Evolutionary conservation across 2,329 filamentous ascomycete species (phyloP).

Genomic region (Gliomastix tumulicola): DNA sequence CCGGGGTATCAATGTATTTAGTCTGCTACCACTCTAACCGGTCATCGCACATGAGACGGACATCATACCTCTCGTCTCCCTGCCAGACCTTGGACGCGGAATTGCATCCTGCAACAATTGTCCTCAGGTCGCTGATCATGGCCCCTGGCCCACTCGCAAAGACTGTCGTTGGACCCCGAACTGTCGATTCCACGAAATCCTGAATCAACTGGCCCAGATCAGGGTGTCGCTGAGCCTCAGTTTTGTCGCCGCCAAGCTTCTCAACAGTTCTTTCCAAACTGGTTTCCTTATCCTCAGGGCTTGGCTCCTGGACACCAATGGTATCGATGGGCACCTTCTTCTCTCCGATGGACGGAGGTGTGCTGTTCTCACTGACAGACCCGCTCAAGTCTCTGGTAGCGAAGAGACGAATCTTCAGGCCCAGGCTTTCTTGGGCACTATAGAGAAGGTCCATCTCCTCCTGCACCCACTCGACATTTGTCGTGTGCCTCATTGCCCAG

Average conservation of each 20-base stretch:
- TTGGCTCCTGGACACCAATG: constrained; percentile 9
- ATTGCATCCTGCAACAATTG: constrained; percentile 46
- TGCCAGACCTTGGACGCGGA: constrained; percentile 46
- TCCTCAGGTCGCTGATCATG: constrained; percentile 52
- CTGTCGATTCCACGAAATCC: constrained; percentile 38
- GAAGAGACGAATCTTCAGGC: constrained; percentile 48
- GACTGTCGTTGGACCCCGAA: constrained; percentile 43
- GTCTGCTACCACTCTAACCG: constrained; percentile 47
- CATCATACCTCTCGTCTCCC: constrained; percentile 48
- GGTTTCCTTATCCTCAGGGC: constrained; percentile 6
- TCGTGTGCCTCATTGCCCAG: constrained; percentile 52
- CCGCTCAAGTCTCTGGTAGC: constrained; percentile 58
- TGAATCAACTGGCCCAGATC: constrained; percentile 37
- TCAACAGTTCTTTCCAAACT: constrained; percentile 17
- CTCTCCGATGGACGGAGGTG: constrained; percentile 5
- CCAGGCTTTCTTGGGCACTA: constrained; percentile 22
- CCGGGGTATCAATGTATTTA: too few relatives aligned
- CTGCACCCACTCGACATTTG: constrained; percentile 51
- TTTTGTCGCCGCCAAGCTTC: constrained; percentile 17
- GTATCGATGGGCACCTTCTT: constrained; percentile 12
- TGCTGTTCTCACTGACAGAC: too few relatives aligned
- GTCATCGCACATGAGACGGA: constrained; percentile 53
- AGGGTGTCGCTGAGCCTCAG: constrained; percentile 29
- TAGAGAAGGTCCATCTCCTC: constrained; percentile 46
- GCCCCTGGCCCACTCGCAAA: constrained; percentile 53